Evolutionary conservation across 495 filamentous ascomycete genomes (phyloP), one percentile per base, ranked within the genome.

Genomic region (Bacidia gigantensis): DNA sequence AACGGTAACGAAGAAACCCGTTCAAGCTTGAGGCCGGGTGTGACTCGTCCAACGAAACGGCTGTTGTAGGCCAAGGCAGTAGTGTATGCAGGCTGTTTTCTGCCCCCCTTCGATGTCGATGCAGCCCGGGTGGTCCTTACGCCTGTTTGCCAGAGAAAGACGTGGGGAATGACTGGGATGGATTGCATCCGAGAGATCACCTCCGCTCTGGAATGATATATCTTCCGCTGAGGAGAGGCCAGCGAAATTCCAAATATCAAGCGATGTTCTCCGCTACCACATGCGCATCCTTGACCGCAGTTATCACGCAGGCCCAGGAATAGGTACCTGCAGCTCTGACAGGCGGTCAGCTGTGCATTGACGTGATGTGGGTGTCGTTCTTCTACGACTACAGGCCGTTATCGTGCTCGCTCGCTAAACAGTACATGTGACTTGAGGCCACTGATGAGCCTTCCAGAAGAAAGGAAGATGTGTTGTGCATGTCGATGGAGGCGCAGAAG

Each of bases 311-410:
- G 26, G 17, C n/a, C 47, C 26, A 50, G 29, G 47, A 50, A 35
- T 38, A 50, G 47, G 47, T 38, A 50, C 47, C 47, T 50, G 47
- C 47, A 32, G 22, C 38, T 29, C 29, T 50, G 47, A 44, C 41
- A 44, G 41, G 47, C 47, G 25, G 26, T 39, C 47, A 17, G 47
- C 47, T 50, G 47, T 50, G 32, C 47, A 35, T 50, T 50, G 47
- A 50, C 47, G 32, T 12, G 12, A 3, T 0, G 32, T 22, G 5
- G 41, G 41, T 44, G 26, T 50, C 24, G 26, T 50, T 50, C 47
- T 3, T 22, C 29, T 7, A 35, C 29, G 14, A 7, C 29, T 35
- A 35, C 29, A 35, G 29, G 29, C 29, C 29, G 29, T 35, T 35
- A 35, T 35, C 29, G 29, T 35, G 29, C 29, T 35, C 29, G 29